Evolutionary conservation across 1,139 yeast species (phyloP), one percentile per base, ranked within the genome.

Genomic region (Hyphopichia buzzinii): DNA sequence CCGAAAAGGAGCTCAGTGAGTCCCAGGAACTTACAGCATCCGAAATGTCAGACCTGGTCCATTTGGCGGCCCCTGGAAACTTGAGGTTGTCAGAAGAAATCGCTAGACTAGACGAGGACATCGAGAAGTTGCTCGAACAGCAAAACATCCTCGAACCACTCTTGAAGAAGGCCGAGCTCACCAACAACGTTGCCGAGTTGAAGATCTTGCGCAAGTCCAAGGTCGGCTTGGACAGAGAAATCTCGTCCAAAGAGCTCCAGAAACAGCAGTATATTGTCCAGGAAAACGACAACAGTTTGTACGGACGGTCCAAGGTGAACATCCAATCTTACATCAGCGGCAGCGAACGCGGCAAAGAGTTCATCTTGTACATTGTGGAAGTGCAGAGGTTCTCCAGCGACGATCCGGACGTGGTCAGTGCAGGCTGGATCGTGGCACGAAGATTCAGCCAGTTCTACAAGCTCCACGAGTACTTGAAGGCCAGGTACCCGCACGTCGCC

Each of bases 391-490:
- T 70, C 27, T 63, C 74, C 1, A 58, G 55, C 19, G 69, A 66
- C 10, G 64, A 67, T 38, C 65, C 72, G 3, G 68, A 70, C 13
- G 64, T 64, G 5, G 72, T 75, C 6, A 68, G 77, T 7, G 88
- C 92, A 0, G 88, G 90, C 0, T 90, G 97, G 97, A 80, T 87
- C 34, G 87, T 89, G 23, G 94, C 96, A 0, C 66, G 97, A 47
- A 66, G 97, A 39, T 90, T 81, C 52, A 85, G 87, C 49, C 97
- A 90, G 50, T 90, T 90, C 55, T 80, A 73, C 57, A 77, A 74
- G 43, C 65, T 90, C 23, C 81, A 89, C 50, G 80, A 77, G 44
- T 81, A 84, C 46, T 62, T 90, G 43, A 77, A 73, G 39, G 57
- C 59, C 3, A 66, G 63, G 33, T 83, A 82, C 47, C 72, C 80